phyloP scores from a whole-genome alignment of 2,329 filamentous ascomycete genomes.

The Drechslera avenae region DNA sequence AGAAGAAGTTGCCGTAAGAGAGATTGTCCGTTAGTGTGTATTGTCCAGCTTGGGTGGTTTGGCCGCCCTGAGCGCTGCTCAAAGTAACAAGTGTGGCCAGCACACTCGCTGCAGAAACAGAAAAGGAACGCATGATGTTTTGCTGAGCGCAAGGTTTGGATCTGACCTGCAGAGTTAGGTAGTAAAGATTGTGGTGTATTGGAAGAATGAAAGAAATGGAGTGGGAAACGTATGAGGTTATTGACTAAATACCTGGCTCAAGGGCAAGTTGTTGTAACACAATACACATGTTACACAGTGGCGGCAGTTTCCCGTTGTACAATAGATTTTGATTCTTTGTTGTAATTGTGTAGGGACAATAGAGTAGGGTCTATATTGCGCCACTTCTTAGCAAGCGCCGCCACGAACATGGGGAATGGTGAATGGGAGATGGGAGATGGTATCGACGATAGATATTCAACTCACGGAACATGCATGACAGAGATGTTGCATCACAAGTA shows the following conservation, averaged over 20 bases:
- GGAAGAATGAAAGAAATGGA: background rate
- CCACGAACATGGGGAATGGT: background rate
- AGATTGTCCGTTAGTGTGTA: constrained; percentile 38
- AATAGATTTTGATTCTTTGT: background rate
- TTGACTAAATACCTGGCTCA: background rate
- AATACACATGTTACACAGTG: background rate
- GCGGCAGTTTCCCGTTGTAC: background rate
- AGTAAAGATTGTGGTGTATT: background rate
- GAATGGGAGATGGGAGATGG: constrained; percentile 1
- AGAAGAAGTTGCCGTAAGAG: constrained; percentile 41
- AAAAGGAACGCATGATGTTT: constrained; percentile 2
- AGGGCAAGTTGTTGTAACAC: background rate
- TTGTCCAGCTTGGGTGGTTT: background rate
- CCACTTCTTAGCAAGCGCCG: too few species aligned
- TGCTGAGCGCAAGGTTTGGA: background rate
- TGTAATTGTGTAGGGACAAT: constrained; percentile 12
- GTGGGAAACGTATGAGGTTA: background rate
- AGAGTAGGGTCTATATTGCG: background rate
- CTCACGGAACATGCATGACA: background rate
- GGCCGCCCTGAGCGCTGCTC: constrained; percentile 5
- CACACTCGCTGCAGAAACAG: constrained; percentile 1
- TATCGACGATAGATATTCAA: background rate
- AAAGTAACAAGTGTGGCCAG: constrained; percentile 16
- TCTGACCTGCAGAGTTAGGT: background rate
- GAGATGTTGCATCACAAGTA: too few species aligned